phyloP scores from a whole-genome alignment of 495 filamentous ascomycete species.

The Arthonia radiata region DNA sequence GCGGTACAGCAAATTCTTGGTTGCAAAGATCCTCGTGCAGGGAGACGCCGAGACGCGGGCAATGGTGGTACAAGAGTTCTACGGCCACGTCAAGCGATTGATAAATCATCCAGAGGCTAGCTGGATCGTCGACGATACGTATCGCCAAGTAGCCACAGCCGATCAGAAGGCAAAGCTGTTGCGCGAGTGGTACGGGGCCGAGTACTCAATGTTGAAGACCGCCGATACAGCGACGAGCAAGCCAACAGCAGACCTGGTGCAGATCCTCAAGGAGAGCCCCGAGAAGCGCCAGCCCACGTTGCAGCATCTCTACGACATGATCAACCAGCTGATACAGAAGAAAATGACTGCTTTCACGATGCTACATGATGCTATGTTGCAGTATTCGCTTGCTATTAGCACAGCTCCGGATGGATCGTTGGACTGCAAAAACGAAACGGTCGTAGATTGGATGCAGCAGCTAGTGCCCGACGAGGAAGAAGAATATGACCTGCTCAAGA shows the following conservation, averaged over 20 bases:
- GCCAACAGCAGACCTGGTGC: slow-evolving; percentile 31
- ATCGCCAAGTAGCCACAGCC: slow-evolving; percentile 58
- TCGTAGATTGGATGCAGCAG: slow-evolving; percentile 68
- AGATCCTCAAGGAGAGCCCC: slow-evolving; percentile 48
- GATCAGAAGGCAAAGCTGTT: slow-evolving; percentile 64
- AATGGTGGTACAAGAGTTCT: slow-evolving; percentile 79
- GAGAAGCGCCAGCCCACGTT: slow-evolving; percentile 72
- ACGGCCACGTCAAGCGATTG: slow-evolving; percentile 67
- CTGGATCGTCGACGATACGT: slow-evolving; percentile 94
- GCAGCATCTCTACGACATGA: slow-evolving; percentile 57
- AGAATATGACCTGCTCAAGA: slow-evolving; percentile 68
- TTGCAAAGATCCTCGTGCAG: slow-evolving; percentile 81
- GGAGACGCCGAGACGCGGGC: slow-evolving; percentile 66
- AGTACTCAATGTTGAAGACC: slow-evolving; percentile 64
- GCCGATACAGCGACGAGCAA: slow-evolving; percentile 13
- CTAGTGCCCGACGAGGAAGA: slow-evolving; percentile 57
- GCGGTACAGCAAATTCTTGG: slow-evolving; percentile 86
- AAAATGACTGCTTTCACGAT: slow-evolving; percentile 87
- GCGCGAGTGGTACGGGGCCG: slow-evolving; percentile 88
- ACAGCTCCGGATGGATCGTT: slow-evolving; percentile 48
- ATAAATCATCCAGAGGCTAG: slow-evolving; percentile 90
- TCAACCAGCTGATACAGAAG: slow-evolving; percentile 83
- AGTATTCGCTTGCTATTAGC: slow-evolving; percentile 42
- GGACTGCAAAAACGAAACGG: too few species aligned
- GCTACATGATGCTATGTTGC: slow-evolving; percentile 91